Evolutionary conservation across 352 stramenopile genomes (phyloP).

Genomic region (Lagenidium sp.): DNA sequence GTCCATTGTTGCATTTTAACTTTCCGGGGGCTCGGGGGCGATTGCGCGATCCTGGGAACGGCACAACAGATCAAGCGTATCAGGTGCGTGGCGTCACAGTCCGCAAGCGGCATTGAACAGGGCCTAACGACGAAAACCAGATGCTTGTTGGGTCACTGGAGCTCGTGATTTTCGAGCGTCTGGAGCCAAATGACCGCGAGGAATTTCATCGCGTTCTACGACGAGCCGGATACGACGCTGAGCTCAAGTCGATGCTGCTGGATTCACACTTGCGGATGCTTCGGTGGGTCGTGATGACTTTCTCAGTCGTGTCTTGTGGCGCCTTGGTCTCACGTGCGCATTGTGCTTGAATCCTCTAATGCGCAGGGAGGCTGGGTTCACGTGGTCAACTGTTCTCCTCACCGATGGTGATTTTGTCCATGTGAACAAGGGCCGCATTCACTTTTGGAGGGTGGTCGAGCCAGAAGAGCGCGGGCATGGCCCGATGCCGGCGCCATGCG

Average conservation of each 20-base stretch:
- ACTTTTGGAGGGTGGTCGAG: constrained; percentile 79
- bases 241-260: constrained; percentile 62
- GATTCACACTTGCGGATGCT: constrained; percentile 62
- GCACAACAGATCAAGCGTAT: constrained; percentile 72
- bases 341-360: too few species aligned
- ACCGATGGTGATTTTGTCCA: constrained; percentile 75
- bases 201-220: constrained; percentile 56
- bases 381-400: constrained; percentile 67
- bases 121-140: constrained; percentile 13
- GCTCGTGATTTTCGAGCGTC: constrained; percentile 78
- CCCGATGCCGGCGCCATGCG: constrained; percentile 39
- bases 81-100: too few species aligned
- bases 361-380: constrained; percentile 48
- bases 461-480: constrained; percentile 19
- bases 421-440: constrained; percentile 78
- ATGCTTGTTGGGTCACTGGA: constrained; percentile 70
- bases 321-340: too few species aligned
- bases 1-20: constrained; percentile 67
- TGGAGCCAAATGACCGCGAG: constrained; percentile 47
- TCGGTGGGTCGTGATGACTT: constrained; percentile 13
- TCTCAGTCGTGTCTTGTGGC: neutral
- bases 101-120: too few species aligned
- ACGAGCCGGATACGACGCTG: constrained; percentile 44
- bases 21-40: constrained; percentile 58
- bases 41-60: constrained; percentile 59